Base-by-base conservation (phyloP, 1,284 basidiomycete species). In the Trametes sp. region DNA sequence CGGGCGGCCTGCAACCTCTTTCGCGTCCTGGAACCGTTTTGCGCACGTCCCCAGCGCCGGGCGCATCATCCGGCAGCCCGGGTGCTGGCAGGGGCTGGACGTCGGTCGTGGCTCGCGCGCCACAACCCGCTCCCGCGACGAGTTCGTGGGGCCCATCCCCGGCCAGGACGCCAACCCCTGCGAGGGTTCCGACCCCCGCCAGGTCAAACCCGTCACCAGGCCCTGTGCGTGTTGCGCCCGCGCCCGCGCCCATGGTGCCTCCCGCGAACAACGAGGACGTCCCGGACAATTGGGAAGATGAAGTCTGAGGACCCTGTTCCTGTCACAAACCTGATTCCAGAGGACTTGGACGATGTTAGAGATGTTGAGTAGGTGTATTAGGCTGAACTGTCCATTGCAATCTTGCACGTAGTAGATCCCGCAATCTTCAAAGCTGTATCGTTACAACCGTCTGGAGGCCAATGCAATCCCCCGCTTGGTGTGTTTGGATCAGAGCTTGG, bases 241-340 rank as follows among this genome's bases (percentile, higher is more conserved):
- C 46, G 21, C 61, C 52, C 4, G 44, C 53, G 24, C 57, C 56
- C 23, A 3, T n/a, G 38, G 45, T 10, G 51, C 35, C 56, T 36
- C 10, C 49, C 35, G 10, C 46, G 29, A 61, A 57, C 28, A 29
- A 55, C 4, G 72, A 70, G 42, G 72, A 73, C 48, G 79, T 86
- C 1, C 82, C 84, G 0, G 80, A 84, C 42, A 74, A 81, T 63
- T 87, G 84, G 85, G 84, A 86, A 63, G 83, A 86, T 59, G 85
- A 84, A 61, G 67, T 58, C 4, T 77, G 44, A 53, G 23, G 33
- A 46, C 24, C 7, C 24, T 51, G 49, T 13, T 26, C 31, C n/a
- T 46, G 24, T 11, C 9, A 16, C 14, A n/a, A n/a, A n/a, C 7
- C 11, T 33, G 42, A 33, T n/a, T n/a, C n/a, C n/a, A n/a, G 21